These are phyloP conservation scores for Phytophthora tentaculata DNA, from an alignment of 352 stramenopile genomes.

Conservation along the genomic window DNA sequence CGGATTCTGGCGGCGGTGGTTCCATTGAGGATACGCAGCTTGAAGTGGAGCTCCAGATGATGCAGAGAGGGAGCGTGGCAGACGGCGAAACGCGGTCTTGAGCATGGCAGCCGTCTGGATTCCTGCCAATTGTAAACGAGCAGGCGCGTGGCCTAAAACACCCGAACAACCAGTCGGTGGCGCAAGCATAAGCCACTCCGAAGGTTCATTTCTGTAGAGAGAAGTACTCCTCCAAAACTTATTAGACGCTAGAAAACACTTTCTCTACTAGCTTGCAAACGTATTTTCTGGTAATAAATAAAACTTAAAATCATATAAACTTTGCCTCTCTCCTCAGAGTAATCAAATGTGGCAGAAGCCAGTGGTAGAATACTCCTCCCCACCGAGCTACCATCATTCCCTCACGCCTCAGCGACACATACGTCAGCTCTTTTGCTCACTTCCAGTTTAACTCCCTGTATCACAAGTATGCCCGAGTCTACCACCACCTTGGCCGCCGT, in stretches of 20 bases:
- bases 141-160: constrained; percentile 5
- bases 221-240: neutral
- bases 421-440: constrained; percentile 4
- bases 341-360: constrained; percentile 31
- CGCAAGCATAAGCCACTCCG: neutral
- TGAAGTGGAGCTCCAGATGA: constrained; percentile 11
- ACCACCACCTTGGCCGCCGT: constrained; percentile 36
- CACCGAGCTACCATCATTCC: constrained; percentile 37
- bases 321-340: too few species aligned
- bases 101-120: constrained; percentile 19
- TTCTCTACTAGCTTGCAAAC: too few species aligned
- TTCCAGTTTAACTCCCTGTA: constrained; percentile 15
- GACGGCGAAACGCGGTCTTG: constrained; percentile 22
- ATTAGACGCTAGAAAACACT: too few species aligned
- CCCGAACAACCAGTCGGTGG: constrained; percentile 4
- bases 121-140: constrained; percentile 17
- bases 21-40: neutral
- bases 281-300: too few species aligned
- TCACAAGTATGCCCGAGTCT: constrained; percentile 28
- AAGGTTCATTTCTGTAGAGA: neutral
- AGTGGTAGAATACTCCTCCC: neutral
- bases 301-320: too few species aligned
- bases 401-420: neutral
- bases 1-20: neutral
- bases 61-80: constrained; percentile 1